Conservation (phyloP, 2,329 filamentous ascomycete genomes). For the Paecilomyces fulvus region DNA sequence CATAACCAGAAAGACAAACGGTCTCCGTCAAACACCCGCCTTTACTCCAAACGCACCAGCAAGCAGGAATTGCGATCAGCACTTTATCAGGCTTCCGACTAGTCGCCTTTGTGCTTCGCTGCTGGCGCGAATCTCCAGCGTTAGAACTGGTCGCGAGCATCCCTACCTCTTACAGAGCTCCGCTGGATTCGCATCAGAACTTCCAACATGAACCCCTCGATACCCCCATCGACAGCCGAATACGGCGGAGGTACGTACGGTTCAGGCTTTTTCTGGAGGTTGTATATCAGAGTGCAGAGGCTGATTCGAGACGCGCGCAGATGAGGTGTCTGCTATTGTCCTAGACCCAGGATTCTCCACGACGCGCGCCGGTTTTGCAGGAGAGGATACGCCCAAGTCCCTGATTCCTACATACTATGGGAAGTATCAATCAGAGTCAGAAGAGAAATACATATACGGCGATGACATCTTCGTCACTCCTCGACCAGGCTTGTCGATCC, state of each 20-base stretch:
- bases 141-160: neutral
- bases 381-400: conserved; percentile 94
- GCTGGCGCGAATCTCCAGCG: neutral
- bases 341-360: conserved; percentile 90
- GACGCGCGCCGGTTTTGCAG: conserved; percentile 90
- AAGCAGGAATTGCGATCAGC: neutral
- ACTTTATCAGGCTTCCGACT: neutral
- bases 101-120: neutral
- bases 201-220: conserved; percentile 33
- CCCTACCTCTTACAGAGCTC: neutral
- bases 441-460: conserved; percentile 63
- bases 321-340: conserved; percentile 94
- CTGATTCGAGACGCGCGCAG: conserved; percentile 38
- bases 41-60: neutral
- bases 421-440: conserved; percentile 43
- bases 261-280: neutral
- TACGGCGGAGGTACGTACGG: conserved; percentile 40
- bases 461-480: conserved; percentile 82
- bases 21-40: neutral
- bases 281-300: neutral
- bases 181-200: neutral
- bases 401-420: conserved; percentile 89
- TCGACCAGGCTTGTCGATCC: conserved; percentile 66
- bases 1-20: neutral
- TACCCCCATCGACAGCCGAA: conserved; percentile 39